Evolutionary conservation across 805 yeast species (phyloP).

Genomic region (Tetrapisispora pingtungensis): DNA sequence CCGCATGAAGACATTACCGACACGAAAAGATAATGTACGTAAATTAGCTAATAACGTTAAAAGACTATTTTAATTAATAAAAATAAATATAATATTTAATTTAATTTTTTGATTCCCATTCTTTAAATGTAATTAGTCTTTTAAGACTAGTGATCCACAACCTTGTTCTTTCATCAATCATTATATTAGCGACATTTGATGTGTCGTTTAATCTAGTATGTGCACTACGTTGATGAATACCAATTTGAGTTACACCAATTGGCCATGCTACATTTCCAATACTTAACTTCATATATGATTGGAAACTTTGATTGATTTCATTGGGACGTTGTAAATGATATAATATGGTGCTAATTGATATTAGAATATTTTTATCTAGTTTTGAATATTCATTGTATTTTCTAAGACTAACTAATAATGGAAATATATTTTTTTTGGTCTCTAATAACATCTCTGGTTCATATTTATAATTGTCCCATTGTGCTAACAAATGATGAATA

Average conservation of each 20-base stretch:
- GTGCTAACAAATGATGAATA: constrained; percentile 27
- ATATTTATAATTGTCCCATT: constrained; percentile 29
- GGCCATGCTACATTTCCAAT: constrained; percentile 93
- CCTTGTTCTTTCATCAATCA: constrained; percentile 68
- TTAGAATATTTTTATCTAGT: constrained; percentile 34
- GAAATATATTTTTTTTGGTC: constrained; percentile 41
- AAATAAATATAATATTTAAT: neutral
- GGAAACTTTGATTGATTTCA: constrained; percentile 31
- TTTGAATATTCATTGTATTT: constrained; percentile 16
- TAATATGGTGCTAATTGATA: constrained; percentile 50
- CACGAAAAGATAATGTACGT: no score
- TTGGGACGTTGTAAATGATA: constrained; percentile 44
- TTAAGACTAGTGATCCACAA: constrained; percentile 70
- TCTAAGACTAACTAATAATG: constrained; percentile 46
- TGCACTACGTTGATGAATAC: constrained; percentile 68
- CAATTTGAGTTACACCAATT: constrained; percentile 69
- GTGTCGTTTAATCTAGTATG: constrained; percentile 37
- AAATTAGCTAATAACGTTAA: neutral
- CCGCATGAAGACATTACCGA: no score
- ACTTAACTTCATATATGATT: constrained; percentile 62
- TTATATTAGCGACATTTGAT: constrained; percentile 47
- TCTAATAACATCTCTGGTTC: constrained; percentile 31
- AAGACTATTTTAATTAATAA: no score
- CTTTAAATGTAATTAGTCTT: constrained; percentile 50
- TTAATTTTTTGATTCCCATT: constrained; percentile 8